phyloP scores from a whole-genome alignment of 1,284 basidiomycete genomes.

The Cryptococcus neoformans region DNA sequence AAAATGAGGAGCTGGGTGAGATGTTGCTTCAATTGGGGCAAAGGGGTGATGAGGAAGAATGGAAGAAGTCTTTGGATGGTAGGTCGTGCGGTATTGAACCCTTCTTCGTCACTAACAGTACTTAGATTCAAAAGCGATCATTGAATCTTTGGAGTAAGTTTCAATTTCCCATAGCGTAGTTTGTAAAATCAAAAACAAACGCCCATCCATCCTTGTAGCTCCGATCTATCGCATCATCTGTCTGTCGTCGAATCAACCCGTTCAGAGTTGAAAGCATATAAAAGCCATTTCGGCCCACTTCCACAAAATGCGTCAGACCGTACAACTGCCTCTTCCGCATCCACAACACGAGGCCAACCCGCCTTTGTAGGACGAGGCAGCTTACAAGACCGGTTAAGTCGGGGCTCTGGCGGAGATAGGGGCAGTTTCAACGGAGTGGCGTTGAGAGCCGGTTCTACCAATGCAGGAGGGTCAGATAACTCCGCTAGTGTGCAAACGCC shows the following conservation, averaged over 20 bases:
- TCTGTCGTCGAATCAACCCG: constrained; percentile 26
- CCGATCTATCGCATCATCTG: constrained; percentile 38
- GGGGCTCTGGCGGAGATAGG: not conserved
- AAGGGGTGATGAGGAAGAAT: constrained; percentile 17
- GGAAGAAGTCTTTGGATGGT: constrained; percentile 38
- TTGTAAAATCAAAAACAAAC: not conserved
- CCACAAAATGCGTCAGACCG: not conserved
- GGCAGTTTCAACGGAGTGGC: not conserved
- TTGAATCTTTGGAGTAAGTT: constrained; percentile 41
- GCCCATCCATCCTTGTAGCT: constrained; percentile 12
- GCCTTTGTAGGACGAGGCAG: not conserved
- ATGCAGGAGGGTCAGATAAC: too few species aligned
- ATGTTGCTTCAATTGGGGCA: constrained; percentile 38
- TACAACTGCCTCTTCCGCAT: not conserved
- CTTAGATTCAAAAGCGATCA: constrained; percentile 36
- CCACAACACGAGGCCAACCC: not conserved
- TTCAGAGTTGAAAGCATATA: constrained; percentile 27
- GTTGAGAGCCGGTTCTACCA: not conserved
- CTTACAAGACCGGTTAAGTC: not conserved
- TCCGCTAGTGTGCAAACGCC: not conserved
- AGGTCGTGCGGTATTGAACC: constrained; percentile 1
- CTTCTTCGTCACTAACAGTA: not conserved
- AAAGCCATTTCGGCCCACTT: constrained; percentile 21
- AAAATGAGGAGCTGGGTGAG: constrained; percentile 46
- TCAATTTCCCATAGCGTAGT: not conserved